These are phyloP conservation scores for Benincasa hispida DNA, from an alignment of 306 rosid species.

Conservation along the genomic window DNA sequence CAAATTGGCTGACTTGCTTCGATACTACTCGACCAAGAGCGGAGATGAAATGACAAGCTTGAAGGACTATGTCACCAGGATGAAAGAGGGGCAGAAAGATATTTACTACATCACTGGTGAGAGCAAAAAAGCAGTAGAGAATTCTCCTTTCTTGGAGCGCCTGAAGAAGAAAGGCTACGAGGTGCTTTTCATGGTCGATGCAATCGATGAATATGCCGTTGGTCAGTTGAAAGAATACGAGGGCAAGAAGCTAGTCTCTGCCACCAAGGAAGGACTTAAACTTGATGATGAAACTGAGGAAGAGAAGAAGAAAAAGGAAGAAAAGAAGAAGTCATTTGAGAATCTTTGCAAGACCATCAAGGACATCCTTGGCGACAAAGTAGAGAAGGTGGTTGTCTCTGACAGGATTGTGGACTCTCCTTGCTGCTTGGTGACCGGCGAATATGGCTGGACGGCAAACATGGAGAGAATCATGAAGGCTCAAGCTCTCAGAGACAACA, in stretches of 20 bases:
- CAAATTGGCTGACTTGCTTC: slow-evolving; percentile 49
- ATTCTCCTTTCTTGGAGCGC: slow-evolving; percentile 60
- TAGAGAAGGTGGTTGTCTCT: slow-evolving; percentile 55
- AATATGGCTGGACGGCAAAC: slow-evolving; percentile 62
- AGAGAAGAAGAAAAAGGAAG: slow-evolving; percentile 45
- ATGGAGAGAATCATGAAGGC: slow-evolving; percentile 77
- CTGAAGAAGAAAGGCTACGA: slow-evolving; percentile 58
- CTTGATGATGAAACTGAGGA: slow-evolving; percentile 53
- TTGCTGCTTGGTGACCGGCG: slow-evolving; percentile 69
- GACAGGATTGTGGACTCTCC: slow-evolving; percentile 62
- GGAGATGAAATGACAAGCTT: slow-evolving; percentile 61
- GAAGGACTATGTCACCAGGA: slow-evolving; percentile 57
- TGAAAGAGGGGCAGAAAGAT: slow-evolving; percentile 67
- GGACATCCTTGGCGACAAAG: slow-evolving; percentile 50
- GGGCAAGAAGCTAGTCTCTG: slow-evolving; percentile 59
- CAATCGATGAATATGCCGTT: slow-evolving; percentile 57
- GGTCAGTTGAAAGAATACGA: slow-evolving; percentile 58
- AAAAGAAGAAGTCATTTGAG: slow-evolving; percentile 59
- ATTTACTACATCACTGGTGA: slow-evolving; percentile 64
- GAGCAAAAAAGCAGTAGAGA: slow-evolving; percentile 60
- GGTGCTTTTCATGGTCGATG: slow-evolving; percentile 60
- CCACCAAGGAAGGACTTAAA: slow-evolving; percentile 56
- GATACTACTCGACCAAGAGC: slow-evolving; percentile 54
- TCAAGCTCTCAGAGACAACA: slow-evolving; percentile 52
- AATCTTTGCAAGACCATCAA: slow-evolving; percentile 41